Percentiles rank a stretch among this genome's conserved stretches.
These are phyloP conservation scores for Xylaria sp. DNA, from an alignment of 495 filamentous ascomycete genomes.

Conservation along the genomic window DNA sequence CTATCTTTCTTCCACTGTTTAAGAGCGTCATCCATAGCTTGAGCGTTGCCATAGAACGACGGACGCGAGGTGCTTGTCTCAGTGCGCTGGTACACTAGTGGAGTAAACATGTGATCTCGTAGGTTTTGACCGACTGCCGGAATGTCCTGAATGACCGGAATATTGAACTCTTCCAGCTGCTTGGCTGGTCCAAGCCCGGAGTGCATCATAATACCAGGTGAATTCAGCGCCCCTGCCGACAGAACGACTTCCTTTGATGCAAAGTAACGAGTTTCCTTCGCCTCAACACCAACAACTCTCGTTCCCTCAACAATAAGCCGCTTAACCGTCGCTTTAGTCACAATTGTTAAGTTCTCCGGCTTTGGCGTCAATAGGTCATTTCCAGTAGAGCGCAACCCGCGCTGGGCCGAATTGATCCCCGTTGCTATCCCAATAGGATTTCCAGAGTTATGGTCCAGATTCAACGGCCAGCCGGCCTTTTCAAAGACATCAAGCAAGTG, in stretches of 20 bases:
- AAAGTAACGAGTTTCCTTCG: constrained; percentile 42
- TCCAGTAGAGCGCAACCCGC: constrained; percentile 60
- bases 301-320: constrained; percentile 59
- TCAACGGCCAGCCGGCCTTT: constrained; percentile 55
- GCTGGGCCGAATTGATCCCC: constrained; percentile 53
- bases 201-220: constrained; percentile 68
- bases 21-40: constrained; percentile 50
- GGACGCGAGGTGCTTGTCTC: constrained; percentile 40
- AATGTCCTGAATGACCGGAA: constrained; percentile 57
- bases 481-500: constrained; percentile 48
- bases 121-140: constrained; percentile 63
- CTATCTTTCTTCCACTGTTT: constrained; percentile 56
- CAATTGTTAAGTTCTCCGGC: constrained; percentile 59
- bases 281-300: constrained; percentile 58
- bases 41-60: constrained; percentile 41
- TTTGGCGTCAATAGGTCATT: constrained; percentile 53
- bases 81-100: constrained; percentile 36
- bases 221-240: constrained; percentile 62
- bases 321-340: constrained; percentile 56
- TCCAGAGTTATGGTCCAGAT: constrained; percentile 65
- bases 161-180: constrained; percentile 59
- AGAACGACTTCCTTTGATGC: constrained; percentile 67
- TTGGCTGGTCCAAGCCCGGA: constrained; percentile 66
- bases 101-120: constrained; percentile 57
- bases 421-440: constrained; percentile 65